Conservation (phyloP, 176 grass and related monocot species). For the Aegilops tauschii region DNA sequence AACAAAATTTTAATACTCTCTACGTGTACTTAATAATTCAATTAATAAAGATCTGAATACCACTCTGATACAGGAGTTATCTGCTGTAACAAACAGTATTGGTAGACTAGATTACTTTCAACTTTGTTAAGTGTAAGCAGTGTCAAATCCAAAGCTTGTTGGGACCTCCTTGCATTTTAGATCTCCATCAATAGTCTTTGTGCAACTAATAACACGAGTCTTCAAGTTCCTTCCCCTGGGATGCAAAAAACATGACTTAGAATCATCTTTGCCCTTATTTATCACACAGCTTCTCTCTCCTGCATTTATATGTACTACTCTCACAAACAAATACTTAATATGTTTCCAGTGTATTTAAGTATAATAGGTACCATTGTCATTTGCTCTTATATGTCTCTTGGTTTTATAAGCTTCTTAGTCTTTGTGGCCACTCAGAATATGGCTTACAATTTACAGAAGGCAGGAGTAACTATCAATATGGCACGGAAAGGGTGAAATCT, state of each 20-base stretch:
- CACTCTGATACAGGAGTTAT: background rate
- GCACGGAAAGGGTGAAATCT: background rate
- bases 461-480: background rate
- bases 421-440: background rate
- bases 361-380: background rate
- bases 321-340: background rate
- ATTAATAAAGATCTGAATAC: background rate
- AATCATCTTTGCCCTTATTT: background rate
- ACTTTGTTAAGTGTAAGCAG: slow-evolving; percentile 38
- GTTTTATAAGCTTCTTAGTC: background rate
- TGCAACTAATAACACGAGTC: slow-evolving; percentile 90
- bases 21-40: background rate
- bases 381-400: background rate
- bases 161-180: slow-evolving; percentile 97
- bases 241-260: slow-evolving; percentile 9
- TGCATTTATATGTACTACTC: background rate
- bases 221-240: slow-evolving; percentile 78
- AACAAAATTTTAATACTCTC: background rate
- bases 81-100: background rate
- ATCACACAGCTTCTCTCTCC: background rate
- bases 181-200: slow-evolving; percentile 98
- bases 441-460: background rate
- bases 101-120: background rate
- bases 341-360: background rate
- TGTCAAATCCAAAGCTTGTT: slow-evolving; percentile 99